A percentile compares a stretch with the other conserved stretches of the same genome.
Conservation (phyloP, 441 rosid species). For the Syzygium syzygioides region DNA sequence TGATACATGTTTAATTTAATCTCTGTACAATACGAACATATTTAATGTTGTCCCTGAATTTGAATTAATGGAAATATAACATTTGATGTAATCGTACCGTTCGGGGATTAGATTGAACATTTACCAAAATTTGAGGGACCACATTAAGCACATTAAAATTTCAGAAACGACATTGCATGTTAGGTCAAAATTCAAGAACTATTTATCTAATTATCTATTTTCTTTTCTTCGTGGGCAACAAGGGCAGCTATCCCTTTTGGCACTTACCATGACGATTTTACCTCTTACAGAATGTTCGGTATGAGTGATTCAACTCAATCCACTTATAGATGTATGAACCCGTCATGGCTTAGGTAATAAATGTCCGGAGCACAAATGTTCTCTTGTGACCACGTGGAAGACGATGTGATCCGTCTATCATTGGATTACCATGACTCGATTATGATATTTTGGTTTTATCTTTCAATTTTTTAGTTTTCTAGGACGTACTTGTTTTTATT, state of each 20-base stretch:
- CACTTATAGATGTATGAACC: neutral
- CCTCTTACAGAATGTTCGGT: neutral
- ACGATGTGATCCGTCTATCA: neutral
- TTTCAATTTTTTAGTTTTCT: neutral
- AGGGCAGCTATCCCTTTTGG: neutral
- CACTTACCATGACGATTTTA: neutral
- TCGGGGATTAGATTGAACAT: neutral
- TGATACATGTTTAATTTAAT: neutral
- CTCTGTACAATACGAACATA: neutral
- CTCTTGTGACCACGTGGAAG: fast-evolving
- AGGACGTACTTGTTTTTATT: neutral
- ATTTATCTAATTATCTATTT: neutral
- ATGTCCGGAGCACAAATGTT: neutral
- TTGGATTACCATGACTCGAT: neutral
- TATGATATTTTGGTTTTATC: neutral
- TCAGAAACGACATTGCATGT: neutral
- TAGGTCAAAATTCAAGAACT: neutral
- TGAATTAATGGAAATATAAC: neutral
- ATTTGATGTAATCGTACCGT: neutral
- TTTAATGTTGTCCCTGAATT: fast-evolving
- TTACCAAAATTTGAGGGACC: neutral
- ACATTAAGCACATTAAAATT: too few species aligned
- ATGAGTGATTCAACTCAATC: neutral
- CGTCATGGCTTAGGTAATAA: neutral
- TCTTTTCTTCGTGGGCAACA: neutral